These are phyloP conservation scores for Microsporum canis DNA, from an alignment of 2,329 filamentous ascomycete genomes.

Conservation along the genomic window DNA sequence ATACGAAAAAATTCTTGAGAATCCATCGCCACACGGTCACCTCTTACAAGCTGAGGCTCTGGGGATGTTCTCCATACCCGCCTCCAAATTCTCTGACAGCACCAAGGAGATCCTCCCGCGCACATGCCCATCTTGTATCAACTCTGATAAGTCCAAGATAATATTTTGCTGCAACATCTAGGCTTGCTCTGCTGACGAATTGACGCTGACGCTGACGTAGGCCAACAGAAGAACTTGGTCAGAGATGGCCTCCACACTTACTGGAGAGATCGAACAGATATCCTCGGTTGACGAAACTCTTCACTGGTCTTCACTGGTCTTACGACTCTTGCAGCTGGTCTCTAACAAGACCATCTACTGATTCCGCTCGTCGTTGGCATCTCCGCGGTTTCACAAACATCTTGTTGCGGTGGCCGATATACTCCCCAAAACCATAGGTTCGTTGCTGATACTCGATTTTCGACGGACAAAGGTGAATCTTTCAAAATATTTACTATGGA, in stretches of 20 bases:
- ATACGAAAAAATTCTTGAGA: not conserved
- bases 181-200: constrained; percentile 2
- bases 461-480: not conserved
- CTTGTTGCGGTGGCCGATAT: not conserved
- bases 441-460: not conserved
- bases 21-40: not conserved
- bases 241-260: not conserved
- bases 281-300: not conserved
- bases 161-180: not conserved
- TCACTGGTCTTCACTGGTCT: not conserved
- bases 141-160: not conserved
- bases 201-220: not conserved
- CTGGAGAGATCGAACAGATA: not conserved
- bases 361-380: not conserved
- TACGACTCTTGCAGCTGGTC: not conserved
- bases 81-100: not conserved
- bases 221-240: not conserved
- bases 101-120: not conserved
- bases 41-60: not conserved
- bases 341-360: not conserved
- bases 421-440: not conserved
- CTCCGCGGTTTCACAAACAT: not conserved
- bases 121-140: not conserved
- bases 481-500: not conserved
- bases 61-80: not conserved